Conservation (phyloP, 768 basidiomycete genomes). For the Suillus ampliporus region DNA sequence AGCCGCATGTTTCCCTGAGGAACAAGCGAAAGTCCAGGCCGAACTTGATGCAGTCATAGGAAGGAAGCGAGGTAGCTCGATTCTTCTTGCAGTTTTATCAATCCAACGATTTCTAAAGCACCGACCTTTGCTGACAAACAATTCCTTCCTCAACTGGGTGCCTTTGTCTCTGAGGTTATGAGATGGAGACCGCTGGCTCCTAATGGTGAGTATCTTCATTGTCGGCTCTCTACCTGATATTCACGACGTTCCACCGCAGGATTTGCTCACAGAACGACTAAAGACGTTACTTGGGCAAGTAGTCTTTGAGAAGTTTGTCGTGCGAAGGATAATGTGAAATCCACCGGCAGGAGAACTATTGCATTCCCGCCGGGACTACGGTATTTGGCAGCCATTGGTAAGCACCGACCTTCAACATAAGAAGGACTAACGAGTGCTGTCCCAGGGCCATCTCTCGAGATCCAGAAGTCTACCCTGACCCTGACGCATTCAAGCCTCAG, state of each 20-base stretch:
- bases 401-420: not conserved
- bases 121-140: constrained; percentile 38
- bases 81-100: not conserved
- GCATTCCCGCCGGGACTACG: constrained; percentile 27
- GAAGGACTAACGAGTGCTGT: not conserved
- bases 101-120: constrained; percentile 19
- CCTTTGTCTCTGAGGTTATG: constrained; percentile 37
- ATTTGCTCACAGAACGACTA: constrained; percentile 2
- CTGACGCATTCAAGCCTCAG: not conserved
- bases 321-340: not conserved
- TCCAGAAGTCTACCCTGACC: not conserved
- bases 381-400: constrained; percentile 27
- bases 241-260: not conserved
- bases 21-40: constrained; percentile 36
- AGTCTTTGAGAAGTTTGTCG: not conserved
- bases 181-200: constrained; percentile 36
- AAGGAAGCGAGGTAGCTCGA: constrained; percentile 27
- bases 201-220: constrained; percentile 15
- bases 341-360: constrained; percentile 25
- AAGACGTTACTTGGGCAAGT: constrained; percentile 7
- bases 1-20: constrained; percentile 33
- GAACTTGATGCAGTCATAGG: constrained; percentile 40
- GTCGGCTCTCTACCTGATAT: not conserved
- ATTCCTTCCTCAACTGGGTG: constrained; percentile 32
- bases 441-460: not conserved